phyloP scores from a whole-genome alignment of 768 basidiomycete species.

The Termitomyces sp. region DNA sequence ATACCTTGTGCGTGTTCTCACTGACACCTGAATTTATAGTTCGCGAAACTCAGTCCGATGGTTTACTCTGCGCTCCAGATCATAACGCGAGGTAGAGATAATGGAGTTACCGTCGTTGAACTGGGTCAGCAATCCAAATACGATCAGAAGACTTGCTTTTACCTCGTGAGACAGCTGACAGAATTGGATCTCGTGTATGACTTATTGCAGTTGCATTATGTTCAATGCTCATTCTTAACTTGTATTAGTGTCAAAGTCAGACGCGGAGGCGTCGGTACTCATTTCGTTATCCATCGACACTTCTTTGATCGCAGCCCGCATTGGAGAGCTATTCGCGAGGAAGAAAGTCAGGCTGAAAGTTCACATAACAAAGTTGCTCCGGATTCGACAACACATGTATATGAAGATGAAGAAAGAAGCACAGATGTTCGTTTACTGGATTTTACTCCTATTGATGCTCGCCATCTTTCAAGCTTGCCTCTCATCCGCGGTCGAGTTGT shows the following conservation, averaged over 20 bases:
- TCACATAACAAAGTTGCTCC: slow-evolving; percentile 11
- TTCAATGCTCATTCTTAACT: slow-evolving; percentile 1
- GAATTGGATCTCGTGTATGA: slow-evolving; percentile 70
- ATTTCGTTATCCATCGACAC: slow-evolving; percentile 78
- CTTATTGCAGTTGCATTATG: neutral
- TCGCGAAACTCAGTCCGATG: slow-evolving; percentile 76
- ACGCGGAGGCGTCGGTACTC: slow-evolving; percentile 67
- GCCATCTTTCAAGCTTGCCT: slow-evolving; percentile 70
- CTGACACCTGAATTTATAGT: slow-evolving; percentile 33
- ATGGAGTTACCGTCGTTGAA: slow-evolving; percentile 73
- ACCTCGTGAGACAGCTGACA: slow-evolving; percentile 71
- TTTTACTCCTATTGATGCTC: slow-evolving; percentile 73
- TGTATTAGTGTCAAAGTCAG: slow-evolving; percentile 65
- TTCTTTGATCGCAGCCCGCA: slow-evolving; percentile 71
- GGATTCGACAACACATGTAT: slow-evolving; percentile 16
- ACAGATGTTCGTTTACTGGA: slow-evolving; percentile 28
- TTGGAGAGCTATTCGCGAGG: slow-evolving; percentile 75
- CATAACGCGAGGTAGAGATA: slow-evolving; percentile 74
- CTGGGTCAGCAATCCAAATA: slow-evolving; percentile 75
- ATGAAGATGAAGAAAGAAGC: slow-evolving; percentile 29
- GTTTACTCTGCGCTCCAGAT: slow-evolving; percentile 82
- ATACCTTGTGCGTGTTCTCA: neutral
- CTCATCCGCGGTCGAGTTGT: slow-evolving; percentile 67
- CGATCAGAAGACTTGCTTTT: slow-evolving; percentile 88
- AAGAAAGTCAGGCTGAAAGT: slow-evolving; percentile 50